These are phyloP conservation scores for Quercus glauca DNA, from an alignment of 306 rosid genomes.

Conservation along the genomic window DNA sequence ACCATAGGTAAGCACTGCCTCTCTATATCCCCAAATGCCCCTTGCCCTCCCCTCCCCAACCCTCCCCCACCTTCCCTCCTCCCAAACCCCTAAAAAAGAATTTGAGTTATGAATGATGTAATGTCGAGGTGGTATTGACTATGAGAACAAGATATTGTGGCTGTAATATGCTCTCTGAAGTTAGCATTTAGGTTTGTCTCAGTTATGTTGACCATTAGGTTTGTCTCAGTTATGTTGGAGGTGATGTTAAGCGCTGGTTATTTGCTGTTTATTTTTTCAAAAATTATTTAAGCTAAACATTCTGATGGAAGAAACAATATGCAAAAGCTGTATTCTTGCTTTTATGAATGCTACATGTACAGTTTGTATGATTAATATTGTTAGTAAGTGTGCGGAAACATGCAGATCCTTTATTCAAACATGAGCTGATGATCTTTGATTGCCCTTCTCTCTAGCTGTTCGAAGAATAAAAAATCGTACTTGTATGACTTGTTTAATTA, in stretches of 20 bases:
- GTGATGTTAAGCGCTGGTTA: not conserved
- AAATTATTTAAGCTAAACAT: not conserved
- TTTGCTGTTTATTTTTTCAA: not conserved
- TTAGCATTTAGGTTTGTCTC: constrained; percentile 2
- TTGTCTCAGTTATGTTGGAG: too few species aligned
- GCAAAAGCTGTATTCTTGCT: not conserved
- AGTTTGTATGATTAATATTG: not conserved
- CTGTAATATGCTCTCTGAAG: constrained; percentile 14
- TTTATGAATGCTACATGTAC: not conserved
- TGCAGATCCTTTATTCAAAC: not conserved
- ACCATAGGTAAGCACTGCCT: too few species aligned
- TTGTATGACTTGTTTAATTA: too few species aligned
- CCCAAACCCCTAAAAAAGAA: too few species aligned
- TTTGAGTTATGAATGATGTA: constrained; percentile 9
- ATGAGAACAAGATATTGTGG: constrained; percentile 11
- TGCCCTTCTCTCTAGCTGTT: too few species aligned
- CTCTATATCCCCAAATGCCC: too few species aligned
- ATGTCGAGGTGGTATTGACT: constrained; percentile 10
- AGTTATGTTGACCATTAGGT: too few species aligned
- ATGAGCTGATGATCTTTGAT: too few species aligned
- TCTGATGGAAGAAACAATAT: not conserved
- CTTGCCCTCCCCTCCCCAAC: too few species aligned
- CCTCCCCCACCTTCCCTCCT: too few species aligned
- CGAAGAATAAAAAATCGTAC: too few species aligned
- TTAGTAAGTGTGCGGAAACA: not conserved